phyloP scores from a whole-genome alignment of 2,329 filamentous ascomycete genomes.

The Nigrospora sphaerica region DNA sequence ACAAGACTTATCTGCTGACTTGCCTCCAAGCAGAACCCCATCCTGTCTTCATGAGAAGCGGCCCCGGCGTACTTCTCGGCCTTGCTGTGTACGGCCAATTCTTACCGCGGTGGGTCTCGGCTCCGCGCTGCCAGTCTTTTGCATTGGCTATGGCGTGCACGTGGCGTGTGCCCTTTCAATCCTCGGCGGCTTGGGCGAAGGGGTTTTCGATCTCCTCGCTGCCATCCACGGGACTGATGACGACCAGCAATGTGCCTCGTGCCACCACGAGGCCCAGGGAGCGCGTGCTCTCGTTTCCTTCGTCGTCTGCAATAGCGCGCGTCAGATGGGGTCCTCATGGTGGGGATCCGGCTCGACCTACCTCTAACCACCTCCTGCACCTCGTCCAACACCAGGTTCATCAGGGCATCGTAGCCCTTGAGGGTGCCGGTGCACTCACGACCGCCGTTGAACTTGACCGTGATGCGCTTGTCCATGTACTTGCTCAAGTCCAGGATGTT shows the following conservation, averaged over 20 bases:
- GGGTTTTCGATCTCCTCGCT: constrained; percentile 96
- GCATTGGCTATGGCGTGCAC: no score
- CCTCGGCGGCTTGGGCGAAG: constrained; percentile 70
- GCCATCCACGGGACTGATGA: constrained; percentile 88
- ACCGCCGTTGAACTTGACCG: constrained; percentile 94
- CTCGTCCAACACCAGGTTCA: constrained; percentile 95
- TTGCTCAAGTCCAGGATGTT: constrained; percentile 93
- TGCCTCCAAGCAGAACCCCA: no score
- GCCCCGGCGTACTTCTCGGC: no score
- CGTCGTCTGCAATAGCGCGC: constrained; percentile 61
- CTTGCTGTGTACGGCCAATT: no score
- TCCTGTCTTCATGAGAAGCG: no score
- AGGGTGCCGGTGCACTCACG: constrained; percentile 81
- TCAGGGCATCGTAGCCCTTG: constrained; percentile 94
- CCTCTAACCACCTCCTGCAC: constrained; percentile 86
- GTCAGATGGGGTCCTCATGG: neutral
- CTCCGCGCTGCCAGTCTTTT: no score
- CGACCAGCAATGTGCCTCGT: constrained; percentile 83
- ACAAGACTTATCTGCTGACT: no score
- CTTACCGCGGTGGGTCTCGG: no score
- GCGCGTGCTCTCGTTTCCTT: constrained; percentile 79
- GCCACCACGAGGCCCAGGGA: constrained; percentile 83
- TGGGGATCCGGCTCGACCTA: constrained; percentile 33
- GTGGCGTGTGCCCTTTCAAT: constrained; percentile 22
- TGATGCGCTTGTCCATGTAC: constrained; percentile 95